phyloP scores from a whole-genome alignment of 2,329 filamentous ascomycete species.

The Monilinia polystroma region DNA sequence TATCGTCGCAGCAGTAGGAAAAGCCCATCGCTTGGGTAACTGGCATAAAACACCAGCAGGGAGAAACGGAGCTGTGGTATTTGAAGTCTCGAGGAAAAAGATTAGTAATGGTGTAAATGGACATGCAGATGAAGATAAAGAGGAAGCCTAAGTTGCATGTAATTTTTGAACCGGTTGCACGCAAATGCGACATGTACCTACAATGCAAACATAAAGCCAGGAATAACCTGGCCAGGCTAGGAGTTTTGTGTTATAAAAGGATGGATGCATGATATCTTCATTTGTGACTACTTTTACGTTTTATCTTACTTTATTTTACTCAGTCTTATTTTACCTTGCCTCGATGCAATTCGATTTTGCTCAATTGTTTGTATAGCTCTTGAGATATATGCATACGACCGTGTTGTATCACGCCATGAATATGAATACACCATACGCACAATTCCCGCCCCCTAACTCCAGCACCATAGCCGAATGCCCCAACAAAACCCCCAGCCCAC shows the following conservation, averaged over 20 bases:
- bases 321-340: too few species aligned
- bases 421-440: too few species aligned
- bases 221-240: not conserved
- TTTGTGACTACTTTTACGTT: slow-evolving; percentile 9
- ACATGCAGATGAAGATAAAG: slow-evolving; percentile 17
- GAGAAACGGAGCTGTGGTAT: slow-evolving; percentile 82
- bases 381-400: too few species aligned
- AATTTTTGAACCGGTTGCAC: not conserved
- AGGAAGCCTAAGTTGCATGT: slow-evolving; percentile 5
- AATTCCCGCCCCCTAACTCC: too few species aligned
- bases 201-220: not conserved
- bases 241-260: slow-evolving; percentile 20
- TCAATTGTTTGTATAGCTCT: too few species aligned
- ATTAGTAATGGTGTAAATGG: slow-evolving; percentile 29
- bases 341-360: too few species aligned
- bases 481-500: too few species aligned
- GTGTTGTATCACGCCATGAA: too few species aligned
- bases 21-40: slow-evolving; percentile 79
- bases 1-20: slow-evolving; percentile 81
- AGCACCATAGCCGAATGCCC: too few species aligned
- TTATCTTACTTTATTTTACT: too few species aligned
- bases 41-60: slow-evolving; percentile 65
- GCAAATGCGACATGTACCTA: not conserved
- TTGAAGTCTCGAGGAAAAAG: slow-evolving; percentile 65
- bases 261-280: slow-evolving; percentile 22